Evolutionary conservation across 352 stramenopile genomes (phyloP).

Genomic region (Pythium chondricola): DNA sequence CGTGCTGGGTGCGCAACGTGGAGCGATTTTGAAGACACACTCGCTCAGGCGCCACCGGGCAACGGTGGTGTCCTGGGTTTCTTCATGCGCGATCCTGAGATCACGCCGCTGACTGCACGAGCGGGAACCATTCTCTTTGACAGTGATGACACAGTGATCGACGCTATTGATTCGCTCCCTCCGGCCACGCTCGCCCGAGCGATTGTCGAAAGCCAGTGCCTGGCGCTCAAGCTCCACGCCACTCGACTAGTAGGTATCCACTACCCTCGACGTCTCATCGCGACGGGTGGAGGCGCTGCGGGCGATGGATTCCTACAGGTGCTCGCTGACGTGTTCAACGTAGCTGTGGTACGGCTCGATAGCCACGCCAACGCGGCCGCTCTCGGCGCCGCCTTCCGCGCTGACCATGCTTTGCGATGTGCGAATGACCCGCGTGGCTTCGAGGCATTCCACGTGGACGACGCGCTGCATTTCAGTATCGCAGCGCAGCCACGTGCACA

Average conservation of each 20-base stretch:
- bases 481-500: not conserved
- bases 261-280: slow-evolving; percentile 45
- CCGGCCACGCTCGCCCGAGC: slow-evolving; percentile 33
- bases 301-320: slow-evolving; percentile 55
- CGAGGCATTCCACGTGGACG: slow-evolving; percentile 3
- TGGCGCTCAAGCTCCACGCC: slow-evolving; percentile 48
- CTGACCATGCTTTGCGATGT: slow-evolving; percentile 7
- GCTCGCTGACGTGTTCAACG: slow-evolving; percentile 28
- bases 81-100: slow-evolving; percentile 62
- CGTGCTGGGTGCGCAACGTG: slow-evolving; percentile 32
- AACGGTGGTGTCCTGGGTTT: slow-evolving; percentile 49
- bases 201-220: slow-evolving; percentile 60
- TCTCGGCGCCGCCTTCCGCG: slow-evolving; percentile 21
- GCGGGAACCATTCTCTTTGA: slow-evolving; percentile 44
- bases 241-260: slow-evolving; percentile 48
- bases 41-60: slow-evolving; percentile 29
- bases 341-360: slow-evolving; percentile 9
- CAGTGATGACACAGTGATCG: slow-evolving; percentile 13
- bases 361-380: slow-evolving; percentile 18
- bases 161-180: slow-evolving; percentile 6
- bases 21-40: slow-evolving; percentile 47
- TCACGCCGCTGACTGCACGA: slow-evolving; percentile 43
- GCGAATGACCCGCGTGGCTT: not conserved
- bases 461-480: slow-evolving; percentile 6
- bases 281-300: slow-evolving; percentile 50